These are phyloP conservation scores for Rostrohypoxylon terebratum DNA, from an alignment of 495 filamentous ascomycete genomes.

Conservation along the genomic window DNA sequence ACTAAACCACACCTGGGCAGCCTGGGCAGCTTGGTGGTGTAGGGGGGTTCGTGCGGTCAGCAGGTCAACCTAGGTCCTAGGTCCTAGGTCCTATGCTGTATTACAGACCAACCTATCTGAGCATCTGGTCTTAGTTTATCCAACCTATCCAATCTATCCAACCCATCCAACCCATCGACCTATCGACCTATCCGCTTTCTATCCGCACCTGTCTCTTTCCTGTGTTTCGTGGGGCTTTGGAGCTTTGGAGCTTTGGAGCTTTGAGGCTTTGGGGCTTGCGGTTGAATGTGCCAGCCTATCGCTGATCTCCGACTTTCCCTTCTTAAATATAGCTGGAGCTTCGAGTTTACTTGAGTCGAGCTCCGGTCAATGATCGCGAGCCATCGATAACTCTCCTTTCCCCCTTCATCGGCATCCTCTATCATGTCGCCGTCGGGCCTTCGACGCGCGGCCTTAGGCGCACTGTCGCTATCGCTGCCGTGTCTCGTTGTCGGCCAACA, in stretches of 20 bases:
- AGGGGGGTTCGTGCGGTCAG: constrained; percentile 43
- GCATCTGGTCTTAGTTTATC: background rate
- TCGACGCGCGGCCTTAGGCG: constrained; percentile 51
- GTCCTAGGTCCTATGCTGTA: too few species aligned
- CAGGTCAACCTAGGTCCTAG: constrained; percentile 34
- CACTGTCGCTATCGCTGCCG: constrained; percentile 59
- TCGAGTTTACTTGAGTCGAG: background rate
- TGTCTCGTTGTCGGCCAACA: constrained; percentile 54
- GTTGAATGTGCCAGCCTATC: constrained; percentile 38
- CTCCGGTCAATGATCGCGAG: background rate
- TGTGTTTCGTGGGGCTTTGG: constrained; percentile 24
- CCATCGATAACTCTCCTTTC: constrained; percentile 21
- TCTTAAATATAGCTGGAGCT: constrained; percentile 15
- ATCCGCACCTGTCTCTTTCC: constrained; percentile 9
- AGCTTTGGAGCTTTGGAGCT: constrained; percentile 18
- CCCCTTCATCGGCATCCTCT: constrained; percentile 23
- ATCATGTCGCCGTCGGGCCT: constrained; percentile 54
- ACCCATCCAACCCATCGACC: too few species aligned
- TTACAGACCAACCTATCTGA: constrained; percentile 28
- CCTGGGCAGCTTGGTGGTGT: constrained; percentile 40
- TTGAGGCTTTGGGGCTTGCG: constrained; percentile 12
- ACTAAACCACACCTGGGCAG: too few species aligned
- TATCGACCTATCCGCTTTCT: constrained; percentile 6
- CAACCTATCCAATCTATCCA: background rate
- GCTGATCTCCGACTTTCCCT: constrained; percentile 18